Evolutionary conservation across 1,284 basidiomycete genomes (phyloP).

Genomic region (Malassezia furfur): DNA sequence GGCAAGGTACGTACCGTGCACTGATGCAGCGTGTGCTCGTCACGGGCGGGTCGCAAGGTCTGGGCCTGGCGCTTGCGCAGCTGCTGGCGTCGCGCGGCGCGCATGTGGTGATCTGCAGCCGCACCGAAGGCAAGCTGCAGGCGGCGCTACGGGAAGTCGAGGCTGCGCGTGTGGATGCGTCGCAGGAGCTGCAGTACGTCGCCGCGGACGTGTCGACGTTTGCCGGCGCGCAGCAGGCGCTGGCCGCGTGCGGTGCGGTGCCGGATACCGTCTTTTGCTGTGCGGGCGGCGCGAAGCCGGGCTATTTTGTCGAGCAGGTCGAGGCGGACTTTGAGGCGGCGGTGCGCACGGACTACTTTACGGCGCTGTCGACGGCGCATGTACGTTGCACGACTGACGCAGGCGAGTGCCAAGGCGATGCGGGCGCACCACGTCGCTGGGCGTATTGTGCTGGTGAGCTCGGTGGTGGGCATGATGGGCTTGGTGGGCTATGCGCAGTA

Average conservation of each 20-base stretch:
- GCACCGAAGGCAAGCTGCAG: slow-evolving; percentile 58
- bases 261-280: slow-evolving; percentile 67
- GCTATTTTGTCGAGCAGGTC: slow-evolving; percentile 63
- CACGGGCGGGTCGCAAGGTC: slow-evolving; percentile 70
- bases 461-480: slow-evolving; percentile 69
- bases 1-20: slow-evolving; percentile 7
- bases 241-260: slow-evolving; percentile 44
- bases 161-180: slow-evolving; percentile 43
- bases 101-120: slow-evolving; percentile 69
- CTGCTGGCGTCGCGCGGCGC: slow-evolving; percentile 64
- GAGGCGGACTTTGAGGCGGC: slow-evolving; percentile 56
- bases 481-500: slow-evolving; percentile 78
- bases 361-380: slow-evolving; percentile 64
- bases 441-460: slow-evolving; percentile 73
- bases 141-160: slow-evolving; percentile 59
- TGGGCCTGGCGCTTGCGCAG: slow-evolving; percentile 65
- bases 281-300: slow-evolving; percentile 61
- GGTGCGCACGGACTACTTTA: slow-evolving; percentile 53
- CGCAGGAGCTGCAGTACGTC: slow-evolving; percentile 24
- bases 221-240: slow-evolving; percentile 23
- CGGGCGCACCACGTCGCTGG: slow-evolving; percentile 55
- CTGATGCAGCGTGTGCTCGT: slow-evolving; percentile 51
- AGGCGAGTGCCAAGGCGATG: slow-evolving; percentile 61
- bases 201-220: slow-evolving; percentile 41
- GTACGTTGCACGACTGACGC: slow-evolving; percentile 54